A percentile compares a stretch with the other conserved stretches of the same genome.
phyloP scores from a whole-genome alignment of 768 basidiomycete genomes.

The Tylopilus balloui region DNA sequence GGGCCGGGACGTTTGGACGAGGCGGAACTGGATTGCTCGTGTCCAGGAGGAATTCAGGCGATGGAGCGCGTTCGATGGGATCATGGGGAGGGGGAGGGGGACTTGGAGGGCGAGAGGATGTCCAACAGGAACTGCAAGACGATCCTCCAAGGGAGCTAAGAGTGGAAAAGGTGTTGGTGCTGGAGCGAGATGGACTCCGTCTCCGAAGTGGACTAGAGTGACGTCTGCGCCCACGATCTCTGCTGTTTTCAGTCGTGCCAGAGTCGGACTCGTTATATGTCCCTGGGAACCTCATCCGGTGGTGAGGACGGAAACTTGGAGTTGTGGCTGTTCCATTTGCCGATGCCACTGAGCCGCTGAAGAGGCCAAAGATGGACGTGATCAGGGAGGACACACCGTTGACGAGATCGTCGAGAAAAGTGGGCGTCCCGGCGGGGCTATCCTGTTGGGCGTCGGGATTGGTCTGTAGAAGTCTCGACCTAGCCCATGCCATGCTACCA shows the following conservation, averaged over 20 bases:
- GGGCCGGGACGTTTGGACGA: background rate
- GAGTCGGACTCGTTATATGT: conserved; percentile 19
- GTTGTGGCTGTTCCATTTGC: background rate
- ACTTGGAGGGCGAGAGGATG: conserved; percentile 17
- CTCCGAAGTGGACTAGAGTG: background rate
- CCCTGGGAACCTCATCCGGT: conserved; percentile 15
- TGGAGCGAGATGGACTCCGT: conserved; percentile 24
- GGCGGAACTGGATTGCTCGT: background rate
- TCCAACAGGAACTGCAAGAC: conserved; percentile 36
- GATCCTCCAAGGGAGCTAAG: conserved; percentile 45
- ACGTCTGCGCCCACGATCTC: conserved; percentile 3
- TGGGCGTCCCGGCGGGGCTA: background rate
- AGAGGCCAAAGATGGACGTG: conserved; percentile 11
- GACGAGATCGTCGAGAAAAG: conserved; percentile 20
- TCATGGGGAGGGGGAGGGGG: conserved; percentile 26
- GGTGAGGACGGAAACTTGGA: background rate
- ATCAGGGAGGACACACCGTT: conserved; percentile 16
- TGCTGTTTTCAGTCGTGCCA: background rate
- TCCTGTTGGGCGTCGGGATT: background rate
- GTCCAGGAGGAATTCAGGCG: conserved; percentile 27
- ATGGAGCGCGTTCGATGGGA: conserved; percentile 28
- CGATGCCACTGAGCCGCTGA: conserved; percentile 1
- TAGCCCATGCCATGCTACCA: conserved; percentile 8
- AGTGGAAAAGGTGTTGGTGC: conserved; percentile 39
- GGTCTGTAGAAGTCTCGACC: conserved; percentile 14